A percentile compares a stretch with the other conserved stretches of the same genome.
phyloP scores from a whole-genome alignment of 106 monocot species.

The Dioscorea dumetorum region DNA sequence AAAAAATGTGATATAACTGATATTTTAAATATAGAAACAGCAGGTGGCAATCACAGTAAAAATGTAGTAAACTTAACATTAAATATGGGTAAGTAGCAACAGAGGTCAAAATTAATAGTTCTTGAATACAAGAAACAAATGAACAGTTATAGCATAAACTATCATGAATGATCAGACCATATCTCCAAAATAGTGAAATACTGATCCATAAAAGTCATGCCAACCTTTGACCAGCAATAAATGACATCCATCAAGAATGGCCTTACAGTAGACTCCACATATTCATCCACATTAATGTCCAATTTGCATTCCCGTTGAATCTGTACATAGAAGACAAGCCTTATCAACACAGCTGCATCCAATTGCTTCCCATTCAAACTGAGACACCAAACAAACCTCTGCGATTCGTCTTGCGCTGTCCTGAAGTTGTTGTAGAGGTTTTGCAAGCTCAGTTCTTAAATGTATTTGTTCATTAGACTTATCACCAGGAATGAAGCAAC shows the following conservation, averaged over 20 bases:
- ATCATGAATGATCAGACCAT: no score
- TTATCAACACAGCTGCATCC: neutral
- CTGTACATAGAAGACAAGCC: conserved; percentile 25
- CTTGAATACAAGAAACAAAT: no score
- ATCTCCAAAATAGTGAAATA: no score
- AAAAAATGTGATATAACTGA: no score
- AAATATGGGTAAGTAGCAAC: no score
- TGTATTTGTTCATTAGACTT: conserved; percentile 94
- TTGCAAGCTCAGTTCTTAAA: conserved; percentile 80
- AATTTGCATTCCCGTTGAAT: conserved; percentile 96
- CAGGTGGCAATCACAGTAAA: no score
- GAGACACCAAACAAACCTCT: conserved; percentile 44
- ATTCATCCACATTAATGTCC: conserved; percentile 94
- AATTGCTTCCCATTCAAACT: no score
- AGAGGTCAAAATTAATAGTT: no score
- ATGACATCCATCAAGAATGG: conserved; percentile 99
- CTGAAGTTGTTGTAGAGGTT: conserved; percentile 89
- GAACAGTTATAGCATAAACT: no score
- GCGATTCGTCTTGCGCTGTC: conserved; percentile 95
- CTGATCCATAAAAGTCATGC: neutral
- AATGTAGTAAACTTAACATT: no score
- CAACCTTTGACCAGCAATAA: conserved; percentile 97
- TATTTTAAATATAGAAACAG: no score
- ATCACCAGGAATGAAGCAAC: conserved; percentile 96
- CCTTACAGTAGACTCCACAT: conserved; percentile 87